phyloP scores from a whole-genome alignment of 139 green algal genomes.

The Yamagishiella unicocca region DNA sequence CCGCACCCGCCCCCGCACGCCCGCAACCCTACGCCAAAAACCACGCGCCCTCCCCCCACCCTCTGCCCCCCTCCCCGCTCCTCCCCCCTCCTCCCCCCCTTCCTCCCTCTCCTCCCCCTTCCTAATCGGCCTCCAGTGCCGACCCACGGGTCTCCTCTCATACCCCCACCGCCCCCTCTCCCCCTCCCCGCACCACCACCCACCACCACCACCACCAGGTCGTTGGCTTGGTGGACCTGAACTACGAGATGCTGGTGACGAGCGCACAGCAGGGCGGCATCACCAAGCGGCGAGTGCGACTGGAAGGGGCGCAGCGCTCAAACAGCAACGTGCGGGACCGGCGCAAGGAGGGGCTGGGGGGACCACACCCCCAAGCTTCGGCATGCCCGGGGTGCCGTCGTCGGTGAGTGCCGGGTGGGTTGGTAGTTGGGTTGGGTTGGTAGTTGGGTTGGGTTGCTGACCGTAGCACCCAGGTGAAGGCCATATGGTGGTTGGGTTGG shows the following conservation, averaged over 20 bases:
- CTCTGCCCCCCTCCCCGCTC: no score
- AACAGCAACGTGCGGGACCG: neutral
- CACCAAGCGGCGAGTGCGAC: constrained; percentile 6
- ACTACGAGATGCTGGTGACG: neutral
- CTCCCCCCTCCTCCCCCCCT: no score
- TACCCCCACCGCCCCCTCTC: neutral
- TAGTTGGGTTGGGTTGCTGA: no score
- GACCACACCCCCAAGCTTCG: neutral
- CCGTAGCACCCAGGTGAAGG: no score
- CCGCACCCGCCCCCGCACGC: neutral
- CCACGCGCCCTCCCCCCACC: no score
- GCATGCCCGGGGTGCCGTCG: neutral
- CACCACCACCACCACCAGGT: neutral
- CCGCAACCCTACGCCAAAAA: neutral
- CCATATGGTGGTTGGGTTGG: no score
- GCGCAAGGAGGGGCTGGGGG: neutral
- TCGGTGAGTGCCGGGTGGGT: neutral
- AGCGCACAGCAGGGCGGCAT: neutral
- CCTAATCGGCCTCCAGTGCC: neutral
- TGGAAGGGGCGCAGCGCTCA: constrained; percentile 14
- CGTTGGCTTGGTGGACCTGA: constrained; percentile 11
- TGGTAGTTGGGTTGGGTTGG: neutral
- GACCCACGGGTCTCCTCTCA: neutral
- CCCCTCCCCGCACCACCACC: no score
- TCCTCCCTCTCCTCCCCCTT: neutral